A percentile compares a stretch with the other conserved stretches of the same genome.
These are phyloP conservation scores for Cichorium intybus DNA, from an alignment of 140 eudicot genomes.

Conservation along the genomic window DNA sequence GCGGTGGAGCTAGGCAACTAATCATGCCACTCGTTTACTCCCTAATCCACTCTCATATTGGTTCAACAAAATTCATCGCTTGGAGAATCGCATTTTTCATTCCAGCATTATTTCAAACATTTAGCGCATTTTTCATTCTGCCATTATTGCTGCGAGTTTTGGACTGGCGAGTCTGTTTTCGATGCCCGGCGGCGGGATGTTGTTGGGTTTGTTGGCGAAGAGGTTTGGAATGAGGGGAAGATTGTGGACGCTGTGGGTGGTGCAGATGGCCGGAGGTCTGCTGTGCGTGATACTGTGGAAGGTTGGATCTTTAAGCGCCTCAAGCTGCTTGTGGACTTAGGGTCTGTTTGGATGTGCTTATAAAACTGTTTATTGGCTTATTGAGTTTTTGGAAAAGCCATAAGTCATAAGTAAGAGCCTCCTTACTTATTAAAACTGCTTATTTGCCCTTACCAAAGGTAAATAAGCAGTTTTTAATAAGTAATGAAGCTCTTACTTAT, in stretches of 20 bases:
- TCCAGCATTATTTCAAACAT: slow-evolving; percentile 67
- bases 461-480: too few relatives aligned
- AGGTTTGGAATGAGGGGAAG: slow-evolving; percentile 87
- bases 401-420: too few relatives aligned
- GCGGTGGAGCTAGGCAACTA: slow-evolving; percentile 86
- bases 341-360: too few relatives aligned
- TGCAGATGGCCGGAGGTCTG: slow-evolving; percentile 67
- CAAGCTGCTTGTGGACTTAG: background rate
- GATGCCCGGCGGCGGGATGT: slow-evolving; percentile 70
- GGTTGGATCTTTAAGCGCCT: slow-evolving; percentile 44
- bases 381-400: too few relatives aligned
- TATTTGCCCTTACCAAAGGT: too few relatives aligned
- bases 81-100: slow-evolving; percentile 82
- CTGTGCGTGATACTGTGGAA: slow-evolving; percentile 63
- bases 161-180: slow-evolving; percentile 78
- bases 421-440: too few relatives aligned
- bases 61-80: slow-evolving; percentile 60
- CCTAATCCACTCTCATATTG: slow-evolving; percentile 32
- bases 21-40: slow-evolving; percentile 75
- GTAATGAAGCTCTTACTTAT: too few relatives aligned
- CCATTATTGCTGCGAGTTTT: slow-evolving; percentile 73
- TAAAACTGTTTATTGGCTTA: too few relatives aligned
- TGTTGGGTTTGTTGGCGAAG: slow-evolving; percentile 63
- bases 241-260: slow-evolving; percentile 70
- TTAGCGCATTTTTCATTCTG: slow-evolving; percentile 71